Base-by-base conservation (phyloP, 192 early-diverging fungal species). In the Fimicolochytrium jonesii region DNA sequence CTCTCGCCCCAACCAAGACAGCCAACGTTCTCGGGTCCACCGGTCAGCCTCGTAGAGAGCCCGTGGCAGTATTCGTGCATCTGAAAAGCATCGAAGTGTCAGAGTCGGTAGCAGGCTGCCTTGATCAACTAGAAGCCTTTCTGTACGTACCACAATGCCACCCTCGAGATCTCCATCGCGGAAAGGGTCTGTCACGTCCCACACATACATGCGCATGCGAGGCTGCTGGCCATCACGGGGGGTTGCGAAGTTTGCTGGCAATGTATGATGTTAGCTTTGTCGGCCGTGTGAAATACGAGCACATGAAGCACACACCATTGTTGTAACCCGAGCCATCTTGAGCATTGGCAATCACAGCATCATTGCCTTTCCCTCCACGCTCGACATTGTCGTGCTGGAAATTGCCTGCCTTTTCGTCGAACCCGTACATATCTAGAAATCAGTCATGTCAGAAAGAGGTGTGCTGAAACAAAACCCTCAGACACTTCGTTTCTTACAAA, bases 31-130 rank as follows among this genome's bases (percentile, higher is more conserved):
- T 78, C 75, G 6, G 92, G 92, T 10, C 95, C 95, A 55, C 95
- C 95, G 1, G 92, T 95, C 59, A 98, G 74, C 25, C 93, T 81
- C 31, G 81, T 95, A 15, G 88, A 91, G 48, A 98, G 88, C 46
- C 95, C 95, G 62, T 98, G 95, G 10, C 89, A 82, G 61, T 88
- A 95, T 75, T 98, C 93, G 76, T 98, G 95, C 51, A 91, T 89
- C 48, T 61, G 20, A 1, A 48, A 7, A n/a, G 37, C 37, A n/a
- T n/a, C 9, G 9, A n/a, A 41, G 37, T 11, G 9, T 11, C 37
- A 41, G 37, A 11, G 37, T n/a, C n/a, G n/a, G n/a, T n/a, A 41
- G 37, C 37, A 41, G n/a, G 37, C 9, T 41, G n/a, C n/a, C n/a
- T n/a, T 39, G 37, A 39, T 39, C 9, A 48, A 9, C 46, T 48